These are phyloP conservation scores for Choricystis sp. DNA, from an alignment of 139 green algal genomes.

Conservation along the genomic window DNA sequence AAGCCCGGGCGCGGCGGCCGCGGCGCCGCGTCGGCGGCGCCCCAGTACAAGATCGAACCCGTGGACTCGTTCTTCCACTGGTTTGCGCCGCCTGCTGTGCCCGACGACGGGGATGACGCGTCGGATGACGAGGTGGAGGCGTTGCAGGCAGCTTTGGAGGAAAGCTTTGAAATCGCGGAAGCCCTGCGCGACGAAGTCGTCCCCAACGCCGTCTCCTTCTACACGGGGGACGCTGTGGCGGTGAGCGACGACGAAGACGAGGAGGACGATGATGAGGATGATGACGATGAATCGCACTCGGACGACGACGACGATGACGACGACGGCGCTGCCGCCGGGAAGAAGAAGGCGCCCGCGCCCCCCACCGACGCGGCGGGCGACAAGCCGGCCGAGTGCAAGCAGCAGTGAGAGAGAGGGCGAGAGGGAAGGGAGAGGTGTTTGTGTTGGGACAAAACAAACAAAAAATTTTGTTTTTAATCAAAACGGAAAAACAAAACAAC, in stretches of 20 bases:
- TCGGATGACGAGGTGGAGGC: conserved; percentile 65
- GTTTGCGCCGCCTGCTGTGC: conserved; percentile 57
- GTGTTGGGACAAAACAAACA: too few species aligned
- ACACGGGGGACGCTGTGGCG: conserved; percentile 60
- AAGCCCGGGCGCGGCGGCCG: conserved; percentile 47
- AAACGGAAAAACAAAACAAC: too few species aligned
- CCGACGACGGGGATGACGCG: conserved; percentile 53
- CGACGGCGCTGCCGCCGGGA: conserved; percentile 8
- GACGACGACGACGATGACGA: conserved; percentile 46
- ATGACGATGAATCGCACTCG: conserved; percentile 7
- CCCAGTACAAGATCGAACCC: conserved; percentile 61
- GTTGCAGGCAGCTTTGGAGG: conserved; percentile 64
- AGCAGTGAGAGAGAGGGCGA: neutral
- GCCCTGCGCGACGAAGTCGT: conserved; percentile 63
- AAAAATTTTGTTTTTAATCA: too few species aligned
- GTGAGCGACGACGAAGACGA: conserved; percentile 29
- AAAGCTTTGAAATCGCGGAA: conserved; percentile 66
- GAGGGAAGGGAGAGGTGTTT: neutral
- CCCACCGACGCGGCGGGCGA: conserved; percentile 4
- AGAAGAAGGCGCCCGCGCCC: neutral
- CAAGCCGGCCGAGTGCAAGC: conserved; percentile 7
- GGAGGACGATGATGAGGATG: conserved; percentile 30
- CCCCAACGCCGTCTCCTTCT: conserved; percentile 58
- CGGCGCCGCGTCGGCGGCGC: conserved; percentile 24
- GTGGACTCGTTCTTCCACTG: conserved; percentile 79